Base-by-base conservation (phyloP, 2,329 filamentous ascomycete species). In the Gnomoniopsis smithogilvyi region DNA sequence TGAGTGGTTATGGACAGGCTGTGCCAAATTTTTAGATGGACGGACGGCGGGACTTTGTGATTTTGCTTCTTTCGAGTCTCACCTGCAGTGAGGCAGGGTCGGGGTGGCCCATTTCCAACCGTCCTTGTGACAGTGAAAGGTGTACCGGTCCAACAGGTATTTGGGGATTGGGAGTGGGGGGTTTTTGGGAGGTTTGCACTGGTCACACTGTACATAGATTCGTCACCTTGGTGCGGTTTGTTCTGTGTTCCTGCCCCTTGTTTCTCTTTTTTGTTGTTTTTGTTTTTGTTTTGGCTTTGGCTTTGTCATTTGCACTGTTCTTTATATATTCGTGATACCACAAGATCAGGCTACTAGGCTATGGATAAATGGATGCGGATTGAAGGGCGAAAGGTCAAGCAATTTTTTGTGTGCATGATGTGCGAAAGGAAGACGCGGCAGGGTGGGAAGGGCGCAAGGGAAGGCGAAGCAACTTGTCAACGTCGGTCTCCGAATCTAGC, bases 321-420 rank as follows among this genome's bases (percentile, higher is more conserved):
- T 17, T 50, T 43, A 47, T 38, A 58, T 59, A 54, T 59, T 48
- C 49, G 52, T 53, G 59, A 61, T 61, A 49, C 59, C 59, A 48
- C 48, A 36, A 47, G 22, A 48, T 30, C 26, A 46, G n/a, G 56
- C 59, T 59, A 53, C 41, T 47, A 53, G 55, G 51, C 59, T 50
- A 50, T 41, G 21, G 48, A 21, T 54, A 30, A 43, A 53, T 50
- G 50, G 58, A 41, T 51, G 59, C 46, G 56, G 47, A 46, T 54
- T 48, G 38, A 10, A 55, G 38, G 26, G 26, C 26, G 36, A 41
- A 8, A 17, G 17, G 36, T 17, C 17, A 14, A 14, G 4, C 36
- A 14, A 12, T 3, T 41, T 41, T 12, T 41, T 41, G 8, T 41
- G 12, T 41, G 17, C 36, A 14, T 41, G 36, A 24, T 51, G 30